Evolutionary conservation across 768 basidiomycete genomes (phyloP).

Genomic region (Amyloporia xantha): DNA sequence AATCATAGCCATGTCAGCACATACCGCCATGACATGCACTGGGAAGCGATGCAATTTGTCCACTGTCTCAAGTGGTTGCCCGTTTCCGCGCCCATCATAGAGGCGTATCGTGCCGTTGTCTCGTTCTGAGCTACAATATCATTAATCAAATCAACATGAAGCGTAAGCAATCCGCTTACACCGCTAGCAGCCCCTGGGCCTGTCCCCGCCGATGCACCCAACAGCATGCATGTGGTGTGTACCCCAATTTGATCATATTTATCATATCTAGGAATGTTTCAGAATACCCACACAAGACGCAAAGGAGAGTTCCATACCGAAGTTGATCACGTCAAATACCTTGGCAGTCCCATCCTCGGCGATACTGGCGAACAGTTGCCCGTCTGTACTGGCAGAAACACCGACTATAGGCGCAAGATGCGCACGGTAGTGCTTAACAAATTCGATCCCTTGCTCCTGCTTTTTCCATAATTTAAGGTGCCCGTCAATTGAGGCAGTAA

Average conservation of each 20-base stretch:
- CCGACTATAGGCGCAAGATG: conserved; percentile 74
- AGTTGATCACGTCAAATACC: conserved; percentile 97
- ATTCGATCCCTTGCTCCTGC: conserved; percentile 91
- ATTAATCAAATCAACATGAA: conserved; percentile 12
- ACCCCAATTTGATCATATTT: conserved; percentile 90
- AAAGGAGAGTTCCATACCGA: conserved; percentile 54
- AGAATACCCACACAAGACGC: neutral
- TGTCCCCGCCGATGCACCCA: conserved; percentile 93
- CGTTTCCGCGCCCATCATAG: conserved; percentile 89
- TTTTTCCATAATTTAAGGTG: conserved; percentile 99
- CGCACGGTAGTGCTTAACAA: conserved; percentile 96
- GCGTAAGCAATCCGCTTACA: conserved; percentile 42
- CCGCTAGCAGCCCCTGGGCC: conserved; percentile 80
- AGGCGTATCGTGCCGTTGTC: conserved; percentile 69
- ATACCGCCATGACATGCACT: conserved; percentile 81
- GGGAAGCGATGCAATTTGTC: conserved; percentile 79
- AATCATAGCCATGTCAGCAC: neutral
- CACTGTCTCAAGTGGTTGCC: conserved; percentile 68
- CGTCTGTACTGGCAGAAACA: conserved; percentile 86
- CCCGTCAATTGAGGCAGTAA: conserved; percentile 94
- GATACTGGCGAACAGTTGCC: conserved; percentile 85
- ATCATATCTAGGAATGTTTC: conserved; percentile 87
- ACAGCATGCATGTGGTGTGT: conserved; percentile 80
- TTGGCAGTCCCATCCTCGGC: conserved; percentile 90
- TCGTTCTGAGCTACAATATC: conserved; percentile 62